These are phyloP conservation scores for Sesbania bispinosa DNA, from an alignment of 306 rosid genomes.

Conservation along the genomic window DNA sequence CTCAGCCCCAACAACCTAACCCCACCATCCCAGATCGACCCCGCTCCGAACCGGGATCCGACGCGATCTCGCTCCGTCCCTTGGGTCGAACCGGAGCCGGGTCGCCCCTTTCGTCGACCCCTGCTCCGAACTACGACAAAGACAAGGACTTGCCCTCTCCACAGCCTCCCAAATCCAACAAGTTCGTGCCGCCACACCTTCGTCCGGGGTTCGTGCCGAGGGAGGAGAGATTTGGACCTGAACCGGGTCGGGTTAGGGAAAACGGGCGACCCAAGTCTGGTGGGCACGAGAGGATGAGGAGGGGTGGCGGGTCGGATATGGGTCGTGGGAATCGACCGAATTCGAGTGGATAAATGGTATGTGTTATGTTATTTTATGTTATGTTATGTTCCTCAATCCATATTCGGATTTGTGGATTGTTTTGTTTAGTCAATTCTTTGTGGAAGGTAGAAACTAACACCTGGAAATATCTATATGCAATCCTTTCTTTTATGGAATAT, in stretches of 20 bases:
- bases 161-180: slow-evolving; percentile 39
- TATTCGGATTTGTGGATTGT: not conserved
- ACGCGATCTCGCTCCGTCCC: slow-evolving; percentile 73
- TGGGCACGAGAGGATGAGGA: slow-evolving; percentile 49
- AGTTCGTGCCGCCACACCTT: slow-evolving; percentile 85
- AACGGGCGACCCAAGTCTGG: slow-evolving; percentile 68
- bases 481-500: not conserved
- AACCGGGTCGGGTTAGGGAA: slow-evolving; percentile 33
- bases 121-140: slow-evolving; percentile 28
- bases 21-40: slow-evolving; percentile 31
- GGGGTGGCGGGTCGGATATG: slow-evolving; percentile 41
- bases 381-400: not conserved
- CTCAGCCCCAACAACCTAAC: slow-evolving; percentile 14
- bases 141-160: slow-evolving; percentile 32
- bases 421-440: not conserved
- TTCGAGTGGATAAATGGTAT: slow-evolving; percentile 52
- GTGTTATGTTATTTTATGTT: not conserved
- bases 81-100: slow-evolving; percentile 53
- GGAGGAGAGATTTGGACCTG: slow-evolving; percentile 47
- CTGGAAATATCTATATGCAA: not conserved
- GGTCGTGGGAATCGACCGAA: slow-evolving; percentile 42
- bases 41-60: slow-evolving; percentile 36
- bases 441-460: not conserved
- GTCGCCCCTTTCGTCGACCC: slow-evolving; percentile 19
- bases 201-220: slow-evolving; percentile 66